Base-by-base conservation (phyloP, 805 yeast species). In the Zygosaccharomyces lentus region DNA sequence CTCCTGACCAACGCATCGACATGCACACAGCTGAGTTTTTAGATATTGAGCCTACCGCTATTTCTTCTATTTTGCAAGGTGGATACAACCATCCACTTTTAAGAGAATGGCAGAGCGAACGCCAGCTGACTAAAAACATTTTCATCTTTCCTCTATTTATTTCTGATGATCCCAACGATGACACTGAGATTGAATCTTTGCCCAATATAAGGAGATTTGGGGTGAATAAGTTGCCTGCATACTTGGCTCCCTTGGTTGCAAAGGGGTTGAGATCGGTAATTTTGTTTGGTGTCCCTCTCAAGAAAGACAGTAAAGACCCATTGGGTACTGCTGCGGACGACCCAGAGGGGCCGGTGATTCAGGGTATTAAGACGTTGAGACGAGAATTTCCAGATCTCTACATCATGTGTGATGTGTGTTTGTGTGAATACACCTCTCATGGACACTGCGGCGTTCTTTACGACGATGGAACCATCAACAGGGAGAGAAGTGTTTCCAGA, bases 361-460 rank as follows among this genome's bases (percentile, higher is more conserved):
- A 66, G 50, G 85, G 91, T 16, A 82, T 86, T 57, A 83, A 81
- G 60, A 72, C 77, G 1, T 73, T 93, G 45, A 75, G 75, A 49
- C 52, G 66, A 36, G 68, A 76, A 12, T 90, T 86, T 70, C 98
- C 99, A 4, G 84, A 79, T 23, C 74, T 93, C 48, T 91, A 82
- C 65, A 79, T 93, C 52, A 80, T 89, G 77, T 86, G 96, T 61
- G 99, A 93, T 62, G 97, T 91, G 21, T 93, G 99, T 67, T 71
- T 93, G 43, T 93, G 99, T 72, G 99, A 93, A 68, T 93, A 88
- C 67, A 93, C 99, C 7, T 77, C 83, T 46, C 98, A 93, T 60
- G 99, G 99, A n/a, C 99, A 93, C 66, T 93, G 99, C 70, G 99
- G 99, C 34, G 75, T 89, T 12, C 73, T 93, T 43, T 75, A 82